Base-by-base conservation (phyloP, 2,329 filamentous ascomycete species). In the Westerdykella sp. region DNA sequence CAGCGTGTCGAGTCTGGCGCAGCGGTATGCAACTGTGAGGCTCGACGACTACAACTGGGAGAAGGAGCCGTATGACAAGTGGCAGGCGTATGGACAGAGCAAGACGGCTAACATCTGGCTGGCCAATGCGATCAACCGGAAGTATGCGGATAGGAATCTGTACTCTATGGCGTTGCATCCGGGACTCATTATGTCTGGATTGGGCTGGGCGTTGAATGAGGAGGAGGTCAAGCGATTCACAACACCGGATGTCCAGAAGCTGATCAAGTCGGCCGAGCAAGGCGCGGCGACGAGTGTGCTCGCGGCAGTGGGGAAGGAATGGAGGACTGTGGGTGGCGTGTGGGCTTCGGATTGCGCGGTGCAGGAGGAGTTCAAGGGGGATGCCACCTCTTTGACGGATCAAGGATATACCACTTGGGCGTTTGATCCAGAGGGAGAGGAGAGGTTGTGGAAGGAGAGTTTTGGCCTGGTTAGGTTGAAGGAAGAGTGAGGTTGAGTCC, bases 31-130 rank as follows among this genome's bases (percentile, higher is more conserved):
- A 2, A 62, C 66, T 1, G 55, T 75, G 6, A 56, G 68, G 1
- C 74, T 74, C 50, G 63, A 71, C 18, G 69, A 74, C 47, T 62
- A 59, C 28, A 68, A 65, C 14, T 71, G 72, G 46, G 48, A 64
- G 15, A 66, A 69, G n/a, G 66, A 67, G 35, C 52, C 57, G 1
- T 73, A 69, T 39, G 55, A 69, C 6, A 47, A 50, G 50, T 73
- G 71, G 63, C 51, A 61, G 1, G 73, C 73, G 2, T 78, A 79
- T 46, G 69, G 66, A 2, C 73, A 75, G 50, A 73, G 71, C 51
- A 78, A 78, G 57, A 73, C 73, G 23, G 74, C 73, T 2, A 74
- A 76, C 42, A 69, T 76, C 10, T 56, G 48, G 49, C 31, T 55
- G 18, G 53, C 53, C 2, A 55, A 57, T 43, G 15, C 38, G 10